Conservation (phyloP, 495 filamentous ascomycete species). For the Daldinia grandis region DNA sequence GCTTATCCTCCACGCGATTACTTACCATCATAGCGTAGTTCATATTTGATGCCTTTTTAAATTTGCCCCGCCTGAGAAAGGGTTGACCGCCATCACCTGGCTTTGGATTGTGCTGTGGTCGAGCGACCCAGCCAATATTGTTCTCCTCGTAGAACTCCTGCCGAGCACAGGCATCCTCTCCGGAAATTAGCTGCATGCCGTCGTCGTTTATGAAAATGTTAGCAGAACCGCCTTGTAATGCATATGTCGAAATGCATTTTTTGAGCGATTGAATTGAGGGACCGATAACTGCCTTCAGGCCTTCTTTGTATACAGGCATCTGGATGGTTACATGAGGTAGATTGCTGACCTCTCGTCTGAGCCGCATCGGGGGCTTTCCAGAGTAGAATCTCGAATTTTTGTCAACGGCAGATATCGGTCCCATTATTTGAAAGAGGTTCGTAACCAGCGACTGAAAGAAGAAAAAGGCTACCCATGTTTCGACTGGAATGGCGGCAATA, state of each 20-base stretch:
- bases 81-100: constrained; percentile 44
- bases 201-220: constrained; percentile 79
- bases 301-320: constrained; percentile 80
- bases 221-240: constrained; percentile 72
- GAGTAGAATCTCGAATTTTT: constrained; percentile 70
- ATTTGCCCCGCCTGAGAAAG: constrained; percentile 70
- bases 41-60: constrained; percentile 81
- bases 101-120: constrained; percentile 67
- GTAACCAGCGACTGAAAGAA: constrained; percentile 68
- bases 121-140: constrained; percentile 69
- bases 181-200: constrained; percentile 67
- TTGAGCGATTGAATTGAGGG: constrained; percentile 70
- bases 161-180: constrained; percentile 63
- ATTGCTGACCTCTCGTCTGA: constrained; percentile 50
- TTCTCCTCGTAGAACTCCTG: constrained; percentile 72
- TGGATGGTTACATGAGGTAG: constrained; percentile 79
- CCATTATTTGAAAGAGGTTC: constrained; percentile 65
- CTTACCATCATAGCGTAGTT: constrained; percentile 70
- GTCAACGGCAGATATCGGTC: constrained; percentile 64
- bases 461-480: constrained; percentile 69
- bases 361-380: constrained; percentile 58
- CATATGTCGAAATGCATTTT: constrained; percentile 72
- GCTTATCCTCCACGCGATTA: constrained; percentile 67
- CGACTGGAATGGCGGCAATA: constrained; percentile 54
- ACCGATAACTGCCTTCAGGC: constrained; percentile 66